Base-by-base conservation (phyloP, 768 basidiomycete genomes). In the Leucogyrophana mollusca region DNA sequence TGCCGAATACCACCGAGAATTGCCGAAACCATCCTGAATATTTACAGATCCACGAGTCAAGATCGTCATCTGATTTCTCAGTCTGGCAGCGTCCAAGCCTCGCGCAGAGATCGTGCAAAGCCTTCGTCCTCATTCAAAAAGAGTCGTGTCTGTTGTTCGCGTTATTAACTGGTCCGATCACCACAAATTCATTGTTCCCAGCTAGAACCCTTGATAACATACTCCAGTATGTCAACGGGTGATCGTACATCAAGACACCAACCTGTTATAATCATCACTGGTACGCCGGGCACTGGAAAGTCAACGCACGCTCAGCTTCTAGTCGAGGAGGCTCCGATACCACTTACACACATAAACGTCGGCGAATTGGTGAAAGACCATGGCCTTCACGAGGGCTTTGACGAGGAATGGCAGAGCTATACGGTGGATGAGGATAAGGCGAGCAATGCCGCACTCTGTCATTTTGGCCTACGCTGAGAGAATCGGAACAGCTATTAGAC, bases 391-490 rank as follows among this genome's bases (percentile, higher is more conserved):
- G 82, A 90, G 50, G 82, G 85, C 0, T 98, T 79, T 60, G 91
- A 99, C 61, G 80, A 93, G 17, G 93, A 97, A 61, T 99, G 96
- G 96, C 85, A 94, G 59, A 85, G 82, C 40, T 96, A 90, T 65
- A 87, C 83, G 2, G 89, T 96, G 8, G 92, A 98, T 59, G 96
- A 99, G 65, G 96, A 99, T 72, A 90, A 91, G 78, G 94, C 94
- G 52, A 43, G 79, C 59, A 13, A 30, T 13, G 27, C 7, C 27
- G 27, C 27, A 13, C 24, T 36, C 35, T 41, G 39, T 47, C 45
- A 43, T 51, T 47, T 38, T 55, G 46, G 10, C 17, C 36, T 7
- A 30, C 13, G 7, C 27, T 30, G 13, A 30, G 27, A 30, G 27
- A 41, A 16, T 45, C 20, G 2, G 18, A 23, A 34, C 58, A 96